Evolutionary conservation across 2,329 filamentous ascomycete species (phyloP).

Genomic region (Microsporum canis): DNA sequence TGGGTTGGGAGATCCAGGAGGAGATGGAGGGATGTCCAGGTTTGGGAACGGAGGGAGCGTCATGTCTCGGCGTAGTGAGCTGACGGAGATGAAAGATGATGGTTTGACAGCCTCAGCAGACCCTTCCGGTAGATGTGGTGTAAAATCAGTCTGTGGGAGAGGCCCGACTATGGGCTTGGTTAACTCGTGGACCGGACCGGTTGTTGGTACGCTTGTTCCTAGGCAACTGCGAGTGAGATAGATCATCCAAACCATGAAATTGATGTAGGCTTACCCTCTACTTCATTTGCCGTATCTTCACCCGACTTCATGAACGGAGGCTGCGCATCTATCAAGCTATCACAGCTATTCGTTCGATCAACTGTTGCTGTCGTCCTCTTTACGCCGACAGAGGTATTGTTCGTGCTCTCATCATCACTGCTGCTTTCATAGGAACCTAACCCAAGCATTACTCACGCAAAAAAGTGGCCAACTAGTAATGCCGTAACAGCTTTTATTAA

Average conservation of each 20-base stretch:
- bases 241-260: not conserved
- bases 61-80: constrained; percentile 44
- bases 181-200: not conserved
- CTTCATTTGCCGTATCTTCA: not conserved
- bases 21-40: constrained; percentile 36
- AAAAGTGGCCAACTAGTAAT: not conserved
- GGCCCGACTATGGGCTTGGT: constrained; percentile 25
- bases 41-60: constrained; percentile 41
- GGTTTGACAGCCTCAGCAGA: constrained; percentile 13
- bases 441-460: constrained; percentile 25
- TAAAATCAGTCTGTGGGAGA: constrained; percentile 19
- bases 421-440: constrained; percentile 36
- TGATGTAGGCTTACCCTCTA: not conserved
- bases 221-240: not conserved
- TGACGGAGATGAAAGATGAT: constrained; percentile 41
- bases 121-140: constrained; percentile 3
- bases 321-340: not conserved
- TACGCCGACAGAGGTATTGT: not conserved
- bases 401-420: constrained; percentile 32
- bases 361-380: not conserved
- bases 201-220: constrained; percentile 12
- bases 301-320: not conserved
- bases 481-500: not conserved
- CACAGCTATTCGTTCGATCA: not conserved
- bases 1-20: constrained; percentile 35